These are phyloP conservation scores for Pestalotiopsis fici DNA, from an alignment of 2,329 filamentous ascomycete genomes.

Conservation along the genomic window DNA sequence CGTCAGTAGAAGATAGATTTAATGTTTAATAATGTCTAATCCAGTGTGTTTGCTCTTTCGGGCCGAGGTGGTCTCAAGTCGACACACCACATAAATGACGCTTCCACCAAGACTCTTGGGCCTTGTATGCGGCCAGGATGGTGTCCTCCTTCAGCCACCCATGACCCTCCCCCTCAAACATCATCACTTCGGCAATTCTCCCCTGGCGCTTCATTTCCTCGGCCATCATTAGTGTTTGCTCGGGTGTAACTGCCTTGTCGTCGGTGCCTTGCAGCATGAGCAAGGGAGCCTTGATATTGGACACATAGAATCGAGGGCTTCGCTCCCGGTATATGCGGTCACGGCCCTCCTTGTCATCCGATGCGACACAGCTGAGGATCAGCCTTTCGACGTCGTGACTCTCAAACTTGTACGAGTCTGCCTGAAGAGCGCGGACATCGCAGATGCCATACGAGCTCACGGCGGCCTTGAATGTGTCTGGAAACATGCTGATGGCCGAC, in stretches of 20 bases:
- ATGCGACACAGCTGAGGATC: neutral
- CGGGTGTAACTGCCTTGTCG: neutral
- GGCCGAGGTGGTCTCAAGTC: neutral
- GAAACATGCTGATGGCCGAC: neutral
- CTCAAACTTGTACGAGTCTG: neutral
- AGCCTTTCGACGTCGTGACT: neutral
- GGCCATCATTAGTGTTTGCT: neutral
- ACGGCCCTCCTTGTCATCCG: neutral
- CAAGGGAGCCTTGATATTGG: neutral
- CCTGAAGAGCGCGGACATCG: neutral
- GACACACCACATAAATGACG: neutral
- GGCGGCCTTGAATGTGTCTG: neutral
- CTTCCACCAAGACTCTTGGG: neutral
- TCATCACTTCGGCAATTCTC: neutral
- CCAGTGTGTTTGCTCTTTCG: no score
- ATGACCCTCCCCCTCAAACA: neutral
- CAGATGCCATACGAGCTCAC: conserved; percentile 1
- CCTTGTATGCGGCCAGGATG: neutral
- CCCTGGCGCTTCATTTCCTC: neutral
- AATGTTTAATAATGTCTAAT: neutral
- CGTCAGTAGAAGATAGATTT: neutral
- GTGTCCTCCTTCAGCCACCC: neutral
- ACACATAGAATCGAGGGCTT: neutral
- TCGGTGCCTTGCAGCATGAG: neutral
- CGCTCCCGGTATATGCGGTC: neutral